Evolutionary conservation across 2,329 filamentous ascomycete genomes (phyloP).

Genomic region (Nothophaeocryptopus gaeumannii): DNA sequence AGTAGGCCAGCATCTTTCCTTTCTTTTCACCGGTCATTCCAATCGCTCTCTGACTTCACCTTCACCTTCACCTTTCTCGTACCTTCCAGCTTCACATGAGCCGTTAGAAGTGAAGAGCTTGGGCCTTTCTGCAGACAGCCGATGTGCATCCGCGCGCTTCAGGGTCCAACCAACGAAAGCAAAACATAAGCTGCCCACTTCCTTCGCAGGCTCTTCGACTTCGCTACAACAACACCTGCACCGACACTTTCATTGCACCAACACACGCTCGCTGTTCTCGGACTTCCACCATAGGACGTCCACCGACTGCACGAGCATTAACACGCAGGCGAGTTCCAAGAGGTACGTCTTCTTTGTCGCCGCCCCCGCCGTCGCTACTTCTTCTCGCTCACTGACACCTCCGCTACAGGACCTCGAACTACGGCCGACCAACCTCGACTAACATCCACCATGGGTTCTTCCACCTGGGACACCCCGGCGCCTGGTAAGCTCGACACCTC

Average conservation of each 20-base stretch:
- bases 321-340: background rate
- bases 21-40: background rate
- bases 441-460: slow-evolving; percentile 16
- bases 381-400: background rate
- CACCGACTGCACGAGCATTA: background rate
- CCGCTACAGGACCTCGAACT: background rate
- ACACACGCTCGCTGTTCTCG: too few relatives aligned
- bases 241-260: background rate
- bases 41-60: background rate
- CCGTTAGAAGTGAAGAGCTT: background rate
- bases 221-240: slow-evolving; percentile 2
- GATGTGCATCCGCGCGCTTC: slow-evolving; percentile 4
- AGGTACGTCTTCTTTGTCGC: background rate
- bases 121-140: slow-evolving; percentile 7
- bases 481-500: slow-evolving; percentile 15
- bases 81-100: background rate
- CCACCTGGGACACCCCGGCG: slow-evolving; percentile 27
- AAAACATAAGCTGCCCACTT: slow-evolving; percentile 5
- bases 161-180: slow-evolving; percentile 3
- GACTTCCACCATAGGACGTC: slow-evolving; percentile 1
- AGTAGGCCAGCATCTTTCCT: background rate
- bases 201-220: background rate
- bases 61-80: background rate
- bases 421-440: background rate
- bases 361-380: slow-evolving; percentile 1